A percentile compares a stretch with the other conserved stretches of the same genome.
These are phyloP conservation scores for Crepidotus variabilis DNA, from an alignment of 768 basidiomycete species.

Conservation along the genomic window DNA sequence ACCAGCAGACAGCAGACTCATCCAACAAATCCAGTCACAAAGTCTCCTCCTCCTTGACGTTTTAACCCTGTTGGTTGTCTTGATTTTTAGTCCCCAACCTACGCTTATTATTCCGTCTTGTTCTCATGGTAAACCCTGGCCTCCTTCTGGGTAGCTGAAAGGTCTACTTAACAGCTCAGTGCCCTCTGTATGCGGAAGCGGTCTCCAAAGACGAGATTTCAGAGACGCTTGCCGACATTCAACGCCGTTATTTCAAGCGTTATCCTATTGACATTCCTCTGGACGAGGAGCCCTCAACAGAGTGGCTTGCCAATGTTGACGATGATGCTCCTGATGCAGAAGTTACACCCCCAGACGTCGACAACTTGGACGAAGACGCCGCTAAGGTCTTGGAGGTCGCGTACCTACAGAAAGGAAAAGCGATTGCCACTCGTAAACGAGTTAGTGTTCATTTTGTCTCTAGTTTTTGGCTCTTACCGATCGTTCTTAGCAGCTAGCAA, in stretches of 20 bases:
- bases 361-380: not conserved
- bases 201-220: not conserved
- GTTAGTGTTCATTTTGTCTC: not conserved
- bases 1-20: too few species aligned
- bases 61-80: too few species aligned
- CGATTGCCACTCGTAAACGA: not conserved
- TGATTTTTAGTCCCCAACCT: too few species aligned
- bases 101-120: too few species aligned
- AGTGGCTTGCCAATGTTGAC: not conserved
- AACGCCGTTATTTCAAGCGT: not conserved
- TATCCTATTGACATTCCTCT: not conserved
- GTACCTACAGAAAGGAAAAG: not conserved
- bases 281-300: not conserved
- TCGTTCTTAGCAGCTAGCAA: slow-evolving; percentile 17
- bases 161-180: not conserved
- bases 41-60: too few species aligned
- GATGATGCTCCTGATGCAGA: not conserved
- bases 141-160: not conserved
- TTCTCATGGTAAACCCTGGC: slow-evolving; percentile 1
- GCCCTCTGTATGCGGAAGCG: not conserved
- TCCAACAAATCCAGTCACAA: too few species aligned
- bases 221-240: not conserved
- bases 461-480: too few species aligned
- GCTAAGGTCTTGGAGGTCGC: not conserved
- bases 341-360: not conserved